These are phyloP conservation scores for Nakazawaea populi DNA, from an alignment of 805 yeast species.

Conservation along the genomic window DNA sequence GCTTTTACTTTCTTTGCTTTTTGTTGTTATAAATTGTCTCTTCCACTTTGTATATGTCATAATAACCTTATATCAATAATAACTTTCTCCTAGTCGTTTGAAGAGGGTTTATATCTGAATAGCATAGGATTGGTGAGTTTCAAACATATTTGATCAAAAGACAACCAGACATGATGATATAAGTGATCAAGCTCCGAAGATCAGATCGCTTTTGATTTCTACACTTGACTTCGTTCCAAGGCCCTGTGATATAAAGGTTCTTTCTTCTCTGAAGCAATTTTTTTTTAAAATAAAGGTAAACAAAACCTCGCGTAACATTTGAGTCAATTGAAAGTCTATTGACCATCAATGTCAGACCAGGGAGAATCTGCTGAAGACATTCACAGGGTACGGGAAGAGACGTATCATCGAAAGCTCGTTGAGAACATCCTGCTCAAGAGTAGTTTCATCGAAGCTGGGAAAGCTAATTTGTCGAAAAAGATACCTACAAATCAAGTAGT, in stretches of 20 bases:
- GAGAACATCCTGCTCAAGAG: conserved; percentile 8
- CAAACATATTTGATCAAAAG: too few species aligned
- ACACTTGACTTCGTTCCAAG: neutral
- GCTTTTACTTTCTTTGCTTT: too few species aligned
- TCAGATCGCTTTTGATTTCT: neutral
- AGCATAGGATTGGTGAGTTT: too few species aligned
- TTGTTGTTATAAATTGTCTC: too few species aligned
- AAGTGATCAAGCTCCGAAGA: too few species aligned
- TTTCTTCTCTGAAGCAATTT: too few species aligned
- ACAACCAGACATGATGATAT: too few species aligned
- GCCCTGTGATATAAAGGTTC: neutral
- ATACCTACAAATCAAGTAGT: neutral
- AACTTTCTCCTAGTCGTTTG: too few species aligned
- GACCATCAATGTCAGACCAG: neutral
- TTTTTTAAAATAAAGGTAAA: neutral
- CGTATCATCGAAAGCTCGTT: conserved; percentile 6
- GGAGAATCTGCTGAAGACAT: neutral
- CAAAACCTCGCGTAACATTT: neutral
- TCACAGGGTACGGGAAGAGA: conserved; percentile 5
- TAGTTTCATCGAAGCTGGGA: neutral
- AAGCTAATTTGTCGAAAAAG: neutral
- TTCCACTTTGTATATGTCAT: too few species aligned
- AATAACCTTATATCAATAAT: too few species aligned
- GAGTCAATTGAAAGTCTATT: neutral
- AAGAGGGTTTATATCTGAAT: too few species aligned